Evolutionary conservation across 2,329 filamentous ascomycete genomes (phyloP).

Genomic region (Herpotrichia juniperi): DNA sequence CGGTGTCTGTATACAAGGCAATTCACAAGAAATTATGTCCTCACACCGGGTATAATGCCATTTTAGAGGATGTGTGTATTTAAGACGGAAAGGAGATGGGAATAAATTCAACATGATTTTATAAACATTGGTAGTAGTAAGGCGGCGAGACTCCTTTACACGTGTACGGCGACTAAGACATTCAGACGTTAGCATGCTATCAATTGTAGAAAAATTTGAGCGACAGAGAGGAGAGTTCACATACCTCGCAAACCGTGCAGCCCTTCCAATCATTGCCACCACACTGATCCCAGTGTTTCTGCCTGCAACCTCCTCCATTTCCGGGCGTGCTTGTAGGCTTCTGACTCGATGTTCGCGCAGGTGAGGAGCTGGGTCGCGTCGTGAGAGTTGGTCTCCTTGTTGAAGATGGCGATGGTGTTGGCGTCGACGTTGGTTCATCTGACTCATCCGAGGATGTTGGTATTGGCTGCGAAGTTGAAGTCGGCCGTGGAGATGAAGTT

Average conservation of each 20-base stretch:
- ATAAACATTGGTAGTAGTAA: slow-evolving; percentile 37
- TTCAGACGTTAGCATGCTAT: not conserved
- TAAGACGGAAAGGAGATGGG: not conserved
- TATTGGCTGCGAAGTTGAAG: slow-evolving; percentile 1
- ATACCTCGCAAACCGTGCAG: slow-evolving; percentile 34
- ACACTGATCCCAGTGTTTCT: slow-evolving; percentile 40
- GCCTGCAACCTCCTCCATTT: slow-evolving; percentile 25
- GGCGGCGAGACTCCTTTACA: slow-evolving; percentile 36
- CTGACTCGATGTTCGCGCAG: slow-evolving; percentile 9
- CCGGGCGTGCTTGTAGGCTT: slow-evolving; percentile 29
- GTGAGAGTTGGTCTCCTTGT: slow-evolving; percentile 4
- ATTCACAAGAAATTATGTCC: too few species aligned
- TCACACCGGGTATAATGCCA: slow-evolving; percentile 4
- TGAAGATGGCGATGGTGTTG: not conserved
- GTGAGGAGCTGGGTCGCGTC: slow-evolving; percentile 5
- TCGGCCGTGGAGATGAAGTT: slow-evolving; percentile 1
- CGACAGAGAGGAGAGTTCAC: slow-evolving; percentile 7
- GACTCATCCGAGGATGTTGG: slow-evolving; percentile 2
- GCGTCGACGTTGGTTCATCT: slow-evolving; percentile 9
- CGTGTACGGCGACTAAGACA: slow-evolving; percentile 27
- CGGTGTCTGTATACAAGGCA: too few species aligned
- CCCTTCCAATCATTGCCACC: slow-evolving; percentile 38
- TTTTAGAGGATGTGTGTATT: not conserved
- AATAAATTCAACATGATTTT: slow-evolving; percentile 2
- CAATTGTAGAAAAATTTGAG: not conserved